Evolutionary conservation across 805 yeast genomes (phyloP).

Genomic region (Candida nemodendra): DNA sequence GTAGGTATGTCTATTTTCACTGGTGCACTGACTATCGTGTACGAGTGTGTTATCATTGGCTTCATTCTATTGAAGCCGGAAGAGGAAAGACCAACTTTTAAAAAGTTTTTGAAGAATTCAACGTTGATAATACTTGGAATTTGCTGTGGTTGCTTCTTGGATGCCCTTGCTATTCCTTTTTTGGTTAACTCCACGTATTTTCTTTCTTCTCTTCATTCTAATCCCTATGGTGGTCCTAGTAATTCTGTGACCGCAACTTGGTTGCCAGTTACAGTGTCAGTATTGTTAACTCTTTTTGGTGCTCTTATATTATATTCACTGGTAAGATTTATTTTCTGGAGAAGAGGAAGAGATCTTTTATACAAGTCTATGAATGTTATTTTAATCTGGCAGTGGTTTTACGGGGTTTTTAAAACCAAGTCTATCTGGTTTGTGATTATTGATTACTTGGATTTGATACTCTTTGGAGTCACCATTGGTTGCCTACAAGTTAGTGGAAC

Average conservation of each 20-base stretch:
- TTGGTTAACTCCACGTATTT: slow-evolving; percentile 37
- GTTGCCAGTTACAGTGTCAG: slow-evolving; percentile 33
- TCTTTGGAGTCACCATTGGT: slow-evolving; percentile 44
- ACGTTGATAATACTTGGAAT: slow-evolving; percentile 34
- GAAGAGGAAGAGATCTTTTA: slow-evolving; percentile 27
- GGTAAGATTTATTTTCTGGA: slow-evolving; percentile 30
- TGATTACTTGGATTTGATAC: slow-evolving; percentile 34
- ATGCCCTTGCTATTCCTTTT: slow-evolving; percentile 42
- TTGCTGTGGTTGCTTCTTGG: slow-evolving; percentile 32
- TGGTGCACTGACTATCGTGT: slow-evolving; percentile 22
- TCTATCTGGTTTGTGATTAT: slow-evolving; percentile 38
- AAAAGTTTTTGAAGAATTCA: slow-evolving; percentile 23
- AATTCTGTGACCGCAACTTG: slow-evolving; percentile 12
- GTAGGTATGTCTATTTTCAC: slow-evolving; percentile 32
- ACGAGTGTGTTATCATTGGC: slow-evolving; percentile 5
- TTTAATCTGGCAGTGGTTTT: slow-evolving; percentile 46
- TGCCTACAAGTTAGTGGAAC: slow-evolving; percentile 42
- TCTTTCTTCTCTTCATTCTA: slow-evolving; percentile 10
- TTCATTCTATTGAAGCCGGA: slow-evolving; percentile 10
- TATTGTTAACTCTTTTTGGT: slow-evolving; percentile 36
- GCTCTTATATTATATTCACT: slow-evolving; percentile 35
- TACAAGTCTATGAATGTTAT: slow-evolving; percentile 49
- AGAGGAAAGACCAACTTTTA: slow-evolving; percentile 7
- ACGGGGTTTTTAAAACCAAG: slow-evolving; percentile 43
- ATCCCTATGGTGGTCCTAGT: slow-evolving; percentile 23